These are phyloP conservation scores for Aureobasidium musti DNA, from an alignment of 2,329 filamentous ascomycete species.

Conservation along the genomic window DNA sequence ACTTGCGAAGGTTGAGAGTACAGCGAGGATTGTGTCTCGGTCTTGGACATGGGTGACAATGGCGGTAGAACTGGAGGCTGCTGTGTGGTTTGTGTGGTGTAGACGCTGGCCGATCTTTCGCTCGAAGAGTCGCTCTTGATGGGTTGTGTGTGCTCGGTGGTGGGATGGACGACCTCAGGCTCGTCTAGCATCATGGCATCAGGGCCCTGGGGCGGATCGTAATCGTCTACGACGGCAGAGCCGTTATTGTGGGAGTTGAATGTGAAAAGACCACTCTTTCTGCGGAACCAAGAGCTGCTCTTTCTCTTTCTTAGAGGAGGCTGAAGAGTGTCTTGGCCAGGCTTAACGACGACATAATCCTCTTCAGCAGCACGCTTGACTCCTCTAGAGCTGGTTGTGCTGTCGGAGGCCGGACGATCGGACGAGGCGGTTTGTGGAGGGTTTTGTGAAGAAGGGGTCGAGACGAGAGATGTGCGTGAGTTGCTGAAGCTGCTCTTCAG, in stretches of 20 bases:
- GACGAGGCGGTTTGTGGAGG: conserved; percentile 25
- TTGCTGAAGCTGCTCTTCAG: conserved; percentile 43
- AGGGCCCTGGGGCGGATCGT: conserved; percentile 12
- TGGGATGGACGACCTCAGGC: neutral
- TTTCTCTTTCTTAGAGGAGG: conserved; percentile 36
- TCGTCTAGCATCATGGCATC: conserved; percentile 12
- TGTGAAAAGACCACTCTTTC: conserved; percentile 41
- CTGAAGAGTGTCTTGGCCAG: conserved; percentile 26
- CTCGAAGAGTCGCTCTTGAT: neutral
- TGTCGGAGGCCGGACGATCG: conserved; percentile 19
- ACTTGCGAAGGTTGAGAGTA: neutral
- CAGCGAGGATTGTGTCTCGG: conserved; percentile 8
- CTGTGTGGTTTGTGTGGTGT: conserved; percentile 14
- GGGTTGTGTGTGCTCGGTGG: conserved; percentile 4
- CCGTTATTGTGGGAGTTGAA: conserved; percentile 20
- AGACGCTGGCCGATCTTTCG: neutral
- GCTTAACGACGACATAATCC: conserved; percentile 29
- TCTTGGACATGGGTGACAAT: conserved; percentile 19
- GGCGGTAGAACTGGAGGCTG: conserved; percentile 9
- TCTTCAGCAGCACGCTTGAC: conserved; percentile 28
- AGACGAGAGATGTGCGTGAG: conserved; percentile 39
- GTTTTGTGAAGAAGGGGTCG: conserved; percentile 32
- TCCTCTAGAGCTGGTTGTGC: conserved; percentile 27
- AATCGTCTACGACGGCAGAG: conserved; percentile 1
- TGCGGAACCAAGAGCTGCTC: conserved; percentile 42